Percentiles rank a stretch among this genome's conserved stretches.
phyloP scores from a whole-genome alignment of 345 rosid species.

The Gossypium australe region DNA sequence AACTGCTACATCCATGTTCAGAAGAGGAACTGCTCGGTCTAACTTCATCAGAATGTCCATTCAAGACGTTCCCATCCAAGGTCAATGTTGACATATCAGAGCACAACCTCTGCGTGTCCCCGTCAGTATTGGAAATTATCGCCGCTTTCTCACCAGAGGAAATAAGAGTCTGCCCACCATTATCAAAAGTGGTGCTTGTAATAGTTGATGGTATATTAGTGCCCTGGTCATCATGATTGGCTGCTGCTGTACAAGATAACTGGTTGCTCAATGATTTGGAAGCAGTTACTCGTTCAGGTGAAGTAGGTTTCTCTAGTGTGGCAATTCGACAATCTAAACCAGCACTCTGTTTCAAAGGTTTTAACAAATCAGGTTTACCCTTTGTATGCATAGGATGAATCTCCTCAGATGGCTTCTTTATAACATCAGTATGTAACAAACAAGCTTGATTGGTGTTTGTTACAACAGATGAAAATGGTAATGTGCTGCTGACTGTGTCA shows the following conservation, averaged over 20 bases:
- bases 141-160: constrained; percentile 19
- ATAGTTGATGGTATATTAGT: constrained; percentile 17
- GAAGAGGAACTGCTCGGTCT: constrained; percentile 25
- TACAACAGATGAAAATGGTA: constrained; percentile 41
- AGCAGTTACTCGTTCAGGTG: constrained; percentile 25
- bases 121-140: constrained; percentile 10
- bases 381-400: constrained; percentile 20
- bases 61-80: constrained; percentile 26
- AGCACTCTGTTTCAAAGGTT: constrained; percentile 29
- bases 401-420: constrained; percentile 40
- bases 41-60: constrained; percentile 28
- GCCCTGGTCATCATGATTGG: constrained; percentile 25
- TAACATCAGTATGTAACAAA: constrained; percentile 24
- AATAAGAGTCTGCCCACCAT: constrained; percentile 13
- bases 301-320: constrained; percentile 27
- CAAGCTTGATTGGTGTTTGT: constrained; percentile 32
- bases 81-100: constrained; percentile 34
- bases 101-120: constrained; percentile 23
- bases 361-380: constrained; percentile 29
- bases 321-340: constrained; percentile 25
- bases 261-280: constrained; percentile 20
- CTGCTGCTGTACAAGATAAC: constrained; percentile 23
- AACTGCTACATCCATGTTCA: constrained; percentile 38
- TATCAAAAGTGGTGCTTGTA: constrained; percentile 23
- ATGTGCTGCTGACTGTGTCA: constrained; percentile 29